These are phyloP conservation scores for Kwoniella shivajii DNA, from an alignment of 1,284 basidiomycete genomes.

Conservation along the genomic window DNA sequence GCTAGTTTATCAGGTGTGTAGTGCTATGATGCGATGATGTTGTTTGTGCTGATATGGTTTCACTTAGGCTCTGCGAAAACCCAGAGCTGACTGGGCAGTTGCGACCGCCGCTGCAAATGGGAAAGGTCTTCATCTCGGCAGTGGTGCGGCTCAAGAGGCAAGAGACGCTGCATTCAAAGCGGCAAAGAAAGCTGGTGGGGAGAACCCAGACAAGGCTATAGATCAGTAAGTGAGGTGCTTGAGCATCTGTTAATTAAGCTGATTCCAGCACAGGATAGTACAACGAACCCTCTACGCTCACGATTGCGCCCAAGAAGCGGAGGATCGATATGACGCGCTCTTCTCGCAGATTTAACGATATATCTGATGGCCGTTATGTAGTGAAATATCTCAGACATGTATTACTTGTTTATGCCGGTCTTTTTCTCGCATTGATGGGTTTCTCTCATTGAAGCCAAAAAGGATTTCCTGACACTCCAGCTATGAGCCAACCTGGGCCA, in stretches of 20 bases:
- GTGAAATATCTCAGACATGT: too few relatives aligned
- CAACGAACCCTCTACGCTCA: conserved; percentile 35
- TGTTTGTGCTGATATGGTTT: not conserved
- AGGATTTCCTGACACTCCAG: too few relatives aligned
- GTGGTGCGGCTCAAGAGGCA: conserved; percentile 34
- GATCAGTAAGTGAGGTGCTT: conserved; percentile 60
- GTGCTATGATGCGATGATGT: not conserved
- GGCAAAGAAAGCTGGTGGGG: conserved; percentile 24
- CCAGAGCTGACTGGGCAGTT: conserved; percentile 51
- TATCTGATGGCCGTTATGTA: too few relatives aligned
- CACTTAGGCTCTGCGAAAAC: conserved; percentile 45
- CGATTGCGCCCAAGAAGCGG: conserved; percentile 33
- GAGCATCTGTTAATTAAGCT: not conserved
- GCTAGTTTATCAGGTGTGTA: conserved; percentile 40
- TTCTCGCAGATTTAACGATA: not conserved
- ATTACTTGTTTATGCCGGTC: too few relatives aligned
- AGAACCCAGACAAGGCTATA: conserved; percentile 61
- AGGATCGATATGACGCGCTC: conserved; percentile 22
- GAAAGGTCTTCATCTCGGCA: conserved; percentile 45
- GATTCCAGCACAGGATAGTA: conserved; percentile 15
- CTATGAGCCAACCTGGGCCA: too few relatives aligned
- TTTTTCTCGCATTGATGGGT: too few relatives aligned
- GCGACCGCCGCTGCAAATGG: conserved; percentile 48
- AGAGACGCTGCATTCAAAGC: conserved; percentile 32
- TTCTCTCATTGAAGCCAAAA: too few relatives aligned